Conservation (phyloP, 1,139 yeast genomes). For the Groenewaldozyma auringiensis region DNA sequence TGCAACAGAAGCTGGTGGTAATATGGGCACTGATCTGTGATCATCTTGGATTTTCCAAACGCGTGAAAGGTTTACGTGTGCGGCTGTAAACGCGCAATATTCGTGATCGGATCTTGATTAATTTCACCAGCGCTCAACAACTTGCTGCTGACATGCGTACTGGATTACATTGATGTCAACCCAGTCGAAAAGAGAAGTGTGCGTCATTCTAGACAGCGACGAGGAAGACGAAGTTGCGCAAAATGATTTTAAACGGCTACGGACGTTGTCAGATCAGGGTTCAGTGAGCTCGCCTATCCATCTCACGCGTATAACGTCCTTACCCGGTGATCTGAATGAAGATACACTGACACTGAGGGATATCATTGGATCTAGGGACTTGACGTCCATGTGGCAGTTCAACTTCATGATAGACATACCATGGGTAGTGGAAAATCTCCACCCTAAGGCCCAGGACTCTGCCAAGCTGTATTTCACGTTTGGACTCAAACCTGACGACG, state of each 20-base stretch:
- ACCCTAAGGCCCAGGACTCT: conserved; percentile 12
- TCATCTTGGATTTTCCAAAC: too few species aligned
- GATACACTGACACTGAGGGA: conserved; percentile 16
- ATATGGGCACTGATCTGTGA: too few species aligned
- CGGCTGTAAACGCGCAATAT: too few species aligned
- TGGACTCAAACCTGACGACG: conserved; percentile 17
- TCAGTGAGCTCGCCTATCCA: conserved; percentile 4
- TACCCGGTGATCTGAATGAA: conserved; percentile 15
- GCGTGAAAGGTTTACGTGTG: too few species aligned
- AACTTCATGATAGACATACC: conserved; percentile 25
- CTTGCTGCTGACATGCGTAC: not conserved
- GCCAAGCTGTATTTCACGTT: conserved; percentile 22
- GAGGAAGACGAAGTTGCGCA: not conserved
- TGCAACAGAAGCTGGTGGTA: too few species aligned
- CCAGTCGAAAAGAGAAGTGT: not conserved
- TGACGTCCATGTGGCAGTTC: conserved; percentile 25
- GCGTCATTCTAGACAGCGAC: not conserved
- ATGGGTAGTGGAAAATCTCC: conserved; percentile 22
- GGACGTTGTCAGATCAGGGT: not conserved
- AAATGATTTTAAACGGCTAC: not conserved
- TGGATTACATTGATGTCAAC: not conserved
- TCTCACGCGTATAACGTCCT: conserved; percentile 12
- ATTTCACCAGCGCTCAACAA: not conserved
- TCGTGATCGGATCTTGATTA: too few species aligned
- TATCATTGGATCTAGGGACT: conserved; percentile 11